phyloP scores from a whole-genome alignment of 106 monocot genomes.

The Dendrobium catenatum region DNA sequence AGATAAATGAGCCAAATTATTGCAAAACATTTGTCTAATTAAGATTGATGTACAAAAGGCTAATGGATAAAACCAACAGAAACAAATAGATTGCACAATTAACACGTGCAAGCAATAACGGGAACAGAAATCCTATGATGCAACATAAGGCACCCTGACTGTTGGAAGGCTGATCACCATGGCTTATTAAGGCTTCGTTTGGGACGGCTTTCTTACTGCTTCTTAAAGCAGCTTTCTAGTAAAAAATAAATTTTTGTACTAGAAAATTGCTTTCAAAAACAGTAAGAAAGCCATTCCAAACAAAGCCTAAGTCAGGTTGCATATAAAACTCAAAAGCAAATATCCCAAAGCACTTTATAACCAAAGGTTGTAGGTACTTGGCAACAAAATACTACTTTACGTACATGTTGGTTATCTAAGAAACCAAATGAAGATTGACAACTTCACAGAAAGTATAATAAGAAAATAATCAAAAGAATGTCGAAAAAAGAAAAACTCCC shows the following conservation, averaged over 20 bases:
- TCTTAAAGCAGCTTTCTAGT: no score
- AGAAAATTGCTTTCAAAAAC: no score
- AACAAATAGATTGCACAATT: not conserved
- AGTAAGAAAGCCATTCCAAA: no score
- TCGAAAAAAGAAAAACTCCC: not conserved
- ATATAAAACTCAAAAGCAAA: not conserved
- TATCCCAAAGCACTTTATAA: not conserved
- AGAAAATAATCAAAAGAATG: not conserved
- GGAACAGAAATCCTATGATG: not conserved
- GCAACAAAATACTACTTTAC: not conserved
- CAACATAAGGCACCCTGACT: not conserved
- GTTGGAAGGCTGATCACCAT: not conserved
- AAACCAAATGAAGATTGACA: not conserved
- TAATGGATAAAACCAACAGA: not conserved
- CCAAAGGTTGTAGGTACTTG: not conserved
- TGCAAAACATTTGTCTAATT: not conserved
- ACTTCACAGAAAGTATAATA: not conserved
- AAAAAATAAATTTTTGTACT: no score
- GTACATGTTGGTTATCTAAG: not conserved
- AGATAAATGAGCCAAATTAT: not conserved
- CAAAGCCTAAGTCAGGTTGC: not conserved
- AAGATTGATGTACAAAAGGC: not conserved
- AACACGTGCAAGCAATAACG: not conserved
- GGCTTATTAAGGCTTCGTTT: not conserved
- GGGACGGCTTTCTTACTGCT: no score